Evolutionary conservation across 305 asterid genomes (phyloP), one percentile per base, ranked within the genome.

Genomic region (Plantago lanceolata): DNA sequence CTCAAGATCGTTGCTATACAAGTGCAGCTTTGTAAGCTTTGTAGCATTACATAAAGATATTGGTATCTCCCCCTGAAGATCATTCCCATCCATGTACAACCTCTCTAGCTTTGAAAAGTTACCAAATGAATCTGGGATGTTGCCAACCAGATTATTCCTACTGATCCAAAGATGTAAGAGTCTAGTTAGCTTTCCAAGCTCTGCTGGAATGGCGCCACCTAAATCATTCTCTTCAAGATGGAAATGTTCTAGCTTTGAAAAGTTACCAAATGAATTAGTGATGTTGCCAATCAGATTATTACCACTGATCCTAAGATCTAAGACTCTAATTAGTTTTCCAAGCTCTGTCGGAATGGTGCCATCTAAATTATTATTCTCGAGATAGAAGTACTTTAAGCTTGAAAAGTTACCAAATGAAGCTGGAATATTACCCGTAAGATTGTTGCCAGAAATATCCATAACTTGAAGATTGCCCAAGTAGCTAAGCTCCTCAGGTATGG

Each of bases 271-370:
- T 40, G 78, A 74, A 68, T 63, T 17, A 0, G 75, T 75, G 37
- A 78, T 57, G 15, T 57, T 57, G 14, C 79, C 82, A 8, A 77
- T 74, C 2, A 71, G 68, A 61, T 74, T 74, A 59, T 73, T 77
- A 62, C 28, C 3, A 24, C 28, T 24, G 28, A 24, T 24, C 28
- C 28, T 24, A 24, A 24, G 28, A 24, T 3, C 28, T 24, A 3
- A 24, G 28, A 24, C 2, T 24, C 28, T 24, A 24, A 3, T 3
- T 24, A 24, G 28, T 3, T 24, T 24, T 24, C 28, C 28, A 3
- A 24, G 28, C 28, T 24, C 28, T 24, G 28, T 3, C 3, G 28
- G 28, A 24, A 24, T 24, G 28, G 28, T 3, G 28, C 28, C 28
- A 24, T 24, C 28, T 24, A 24, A 64, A 60, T 18, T 12, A 5